Percentiles rank a stretch among this genome's conserved stretches.
These are phyloP conservation scores for Rhododendron kiyosumense DNA, from an alignment of 148 eudicot genomes.

Conservation along the genomic window DNA sequence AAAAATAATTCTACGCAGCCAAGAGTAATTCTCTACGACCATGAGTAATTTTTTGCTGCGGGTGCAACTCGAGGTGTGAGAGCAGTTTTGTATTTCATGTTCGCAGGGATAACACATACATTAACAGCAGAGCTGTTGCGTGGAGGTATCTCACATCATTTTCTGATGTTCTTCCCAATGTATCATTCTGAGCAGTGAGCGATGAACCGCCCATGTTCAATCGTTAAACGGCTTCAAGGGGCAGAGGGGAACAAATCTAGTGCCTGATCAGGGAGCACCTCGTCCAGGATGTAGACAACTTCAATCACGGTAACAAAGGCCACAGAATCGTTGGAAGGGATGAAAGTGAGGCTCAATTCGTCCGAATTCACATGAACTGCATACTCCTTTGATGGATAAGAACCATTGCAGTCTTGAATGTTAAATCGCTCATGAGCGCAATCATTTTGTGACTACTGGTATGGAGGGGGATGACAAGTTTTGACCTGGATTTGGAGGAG, in stretches of 20 bases:
- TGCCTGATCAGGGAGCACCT: slow-evolving; percentile 66
- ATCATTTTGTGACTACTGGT: slow-evolving; percentile 69
- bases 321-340: slow-evolving; percentile 74
- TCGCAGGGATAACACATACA: no score
- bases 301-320: slow-evolving; percentile 92
- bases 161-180: slow-evolving; percentile 8
- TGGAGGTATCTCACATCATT: no score
- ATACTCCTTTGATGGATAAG: slow-evolving; percentile 73
- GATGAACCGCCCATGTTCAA: slow-evolving; percentile 86
- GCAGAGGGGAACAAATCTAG: slow-evolving; percentile 39
- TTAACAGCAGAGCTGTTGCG: no score
- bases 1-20: no score
- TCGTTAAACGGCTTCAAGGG: slow-evolving; percentile 35
- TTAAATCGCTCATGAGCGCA: slow-evolving; percentile 73
- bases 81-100: no score
- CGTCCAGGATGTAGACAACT: slow-evolving; percentile 75
- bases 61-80: no score
- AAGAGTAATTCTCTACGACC: no score
- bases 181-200: slow-evolving; percentile 78
- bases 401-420: slow-evolving; percentile 53
- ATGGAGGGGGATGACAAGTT: slow-evolving; percentile 54
- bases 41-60: no score
- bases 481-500: slow-evolving; percentile 41
- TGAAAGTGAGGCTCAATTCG: slow-evolving; percentile 47
- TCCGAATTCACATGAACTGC: slow-evolving; percentile 64